Evolutionary conservation across 371 early-diverging fungal species (phyloP).

Genomic region (Rhizopus microsporus): DNA sequence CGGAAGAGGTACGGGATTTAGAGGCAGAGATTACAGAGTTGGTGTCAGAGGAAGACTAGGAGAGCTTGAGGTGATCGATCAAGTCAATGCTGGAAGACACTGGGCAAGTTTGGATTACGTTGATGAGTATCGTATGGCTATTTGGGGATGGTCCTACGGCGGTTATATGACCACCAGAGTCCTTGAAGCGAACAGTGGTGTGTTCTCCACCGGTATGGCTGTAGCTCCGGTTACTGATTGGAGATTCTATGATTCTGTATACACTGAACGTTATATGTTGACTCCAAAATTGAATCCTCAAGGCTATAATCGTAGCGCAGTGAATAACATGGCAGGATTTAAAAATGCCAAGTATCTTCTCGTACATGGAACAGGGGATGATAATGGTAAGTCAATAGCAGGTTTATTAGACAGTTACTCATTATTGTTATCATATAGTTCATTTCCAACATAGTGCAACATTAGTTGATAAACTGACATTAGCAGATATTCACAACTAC

Average conservation of each 20-base stretch:
- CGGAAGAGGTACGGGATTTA: slow-evolving; percentile 89
- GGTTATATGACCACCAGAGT: slow-evolving; percentile 88
- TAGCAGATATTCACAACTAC: slow-evolving; percentile 70
- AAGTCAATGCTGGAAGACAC: slow-evolving; percentile 76
- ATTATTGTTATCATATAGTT: slow-evolving; percentile 45
- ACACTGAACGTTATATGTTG: slow-evolving; percentile 97
- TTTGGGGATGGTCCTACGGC: slow-evolving; percentile 98
- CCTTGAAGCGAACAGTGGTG: slow-evolving; percentile 80
- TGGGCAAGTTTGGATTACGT: slow-evolving; percentile 71
- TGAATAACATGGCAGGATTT: slow-evolving; percentile 85
- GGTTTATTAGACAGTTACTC: not conserved
- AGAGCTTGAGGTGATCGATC: slow-evolving; percentile 80
- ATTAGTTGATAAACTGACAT: slow-evolving; percentile 78
- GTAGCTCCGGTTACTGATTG: slow-evolving; percentile 98
- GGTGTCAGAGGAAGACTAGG: slow-evolving; percentile 84
- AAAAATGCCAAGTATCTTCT: slow-evolving; percentile 75
- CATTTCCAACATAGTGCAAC: slow-evolving; percentile 88
- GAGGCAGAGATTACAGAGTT: slow-evolving; percentile 81
- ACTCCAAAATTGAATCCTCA: slow-evolving; percentile 74
- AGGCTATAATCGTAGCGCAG: slow-evolving; percentile 82
- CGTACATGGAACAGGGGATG: slow-evolving; percentile 94
- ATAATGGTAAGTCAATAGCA: slow-evolving; percentile 50
- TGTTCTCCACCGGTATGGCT: slow-evolving; percentile 86
- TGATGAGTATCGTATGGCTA: slow-evolving; percentile 75
- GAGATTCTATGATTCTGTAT: slow-evolving; percentile 86